Evolutionary conservation across 352 stramenopile genomes (phyloP).

Genomic region (Pilasporangium apinafurcum): DNA sequence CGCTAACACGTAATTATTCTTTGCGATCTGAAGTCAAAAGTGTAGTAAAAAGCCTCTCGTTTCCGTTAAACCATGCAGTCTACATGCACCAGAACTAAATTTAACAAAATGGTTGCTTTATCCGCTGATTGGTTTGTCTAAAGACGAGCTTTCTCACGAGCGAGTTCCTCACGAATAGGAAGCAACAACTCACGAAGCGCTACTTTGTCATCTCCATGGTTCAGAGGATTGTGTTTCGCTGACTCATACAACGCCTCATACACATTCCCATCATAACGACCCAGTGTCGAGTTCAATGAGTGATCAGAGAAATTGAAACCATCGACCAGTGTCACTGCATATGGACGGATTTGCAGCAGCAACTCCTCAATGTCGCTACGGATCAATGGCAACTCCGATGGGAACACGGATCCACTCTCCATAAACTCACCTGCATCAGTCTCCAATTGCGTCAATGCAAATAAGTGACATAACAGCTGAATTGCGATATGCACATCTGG

Average conservation of each 20-base stretch:
- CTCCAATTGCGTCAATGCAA: slow-evolving; percentile 73
- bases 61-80: too few relatives aligned
- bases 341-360: slow-evolving; percentile 38
- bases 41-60: too few relatives aligned
- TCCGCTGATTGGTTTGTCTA: too few relatives aligned
- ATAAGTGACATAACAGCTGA: slow-evolving; percentile 55
- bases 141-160: slow-evolving; percentile 3
- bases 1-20: too few relatives aligned
- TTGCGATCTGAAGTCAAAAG: too few relatives aligned
- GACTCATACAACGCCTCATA: slow-evolving; percentile 66
- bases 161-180: slow-evolving; percentile 53
- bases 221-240: slow-evolving; percentile 56
- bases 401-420: slow-evolving; percentile 42
- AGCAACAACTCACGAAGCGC: slow-evolving; percentile 52
- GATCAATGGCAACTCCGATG: slow-evolving; percentile 36
- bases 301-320: slow-evolving; percentile 79
- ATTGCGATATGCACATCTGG: slow-evolving; percentile 26
- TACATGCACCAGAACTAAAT: too few relatives aligned
- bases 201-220: slow-evolving; percentile 51
- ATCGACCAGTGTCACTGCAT: slow-evolving; percentile 72
- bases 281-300: slow-evolving; percentile 64
- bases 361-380: slow-evolving; percentile 44
- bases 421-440: slow-evolving; percentile 53
- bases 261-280: slow-evolving; percentile 63
- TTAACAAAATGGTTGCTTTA: too few relatives aligned